Evolutionary conservation across 768 basidiomycete species (phyloP).

Genomic region (Rhizopogon rudus): DNA sequence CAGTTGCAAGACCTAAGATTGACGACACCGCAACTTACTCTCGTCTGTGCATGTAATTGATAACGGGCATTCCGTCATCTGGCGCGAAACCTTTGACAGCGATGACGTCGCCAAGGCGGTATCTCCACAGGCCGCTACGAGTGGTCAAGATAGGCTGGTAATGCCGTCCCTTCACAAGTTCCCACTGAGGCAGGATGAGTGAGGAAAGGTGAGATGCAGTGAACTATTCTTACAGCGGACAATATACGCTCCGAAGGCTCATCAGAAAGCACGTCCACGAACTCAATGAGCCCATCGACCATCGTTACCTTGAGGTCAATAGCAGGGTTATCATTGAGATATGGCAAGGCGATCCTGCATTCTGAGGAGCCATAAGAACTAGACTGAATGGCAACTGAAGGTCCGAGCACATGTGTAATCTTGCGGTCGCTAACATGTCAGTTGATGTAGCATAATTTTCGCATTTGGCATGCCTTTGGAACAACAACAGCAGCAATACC

Average conservation of each 20-base stretch:
- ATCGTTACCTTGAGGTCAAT: conserved; percentile 1
- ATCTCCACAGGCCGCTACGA: conserved; percentile 9
- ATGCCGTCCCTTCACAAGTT: background rate
- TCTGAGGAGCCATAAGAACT: conserved; percentile 3
- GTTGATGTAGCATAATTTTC: background rate
- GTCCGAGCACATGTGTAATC: conserved; percentile 3
- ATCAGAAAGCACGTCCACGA: background rate
- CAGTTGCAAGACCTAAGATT: background rate
- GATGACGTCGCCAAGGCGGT: conserved; percentile 6
- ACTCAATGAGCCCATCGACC: conserved; percentile 4
- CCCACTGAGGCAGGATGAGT: background rate
- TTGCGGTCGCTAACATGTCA: background rate
- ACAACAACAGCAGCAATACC: conserved; percentile 1
- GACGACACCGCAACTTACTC: conserved; percentile 1
- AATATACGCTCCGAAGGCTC: background rate
- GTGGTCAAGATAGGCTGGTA: conserved; percentile 8
- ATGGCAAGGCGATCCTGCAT: background rate
- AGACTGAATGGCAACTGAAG: background rate
- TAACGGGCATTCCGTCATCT: background rate
- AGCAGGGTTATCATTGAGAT: background rate
- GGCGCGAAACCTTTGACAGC: conserved; percentile 7
- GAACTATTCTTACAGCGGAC: background rate
- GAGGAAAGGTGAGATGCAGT: background rate
- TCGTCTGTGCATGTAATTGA: conserved; percentile 4
- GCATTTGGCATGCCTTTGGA: background rate